Evolutionary conservation across 1,284 basidiomycete genomes (phyloP).

Genomic region (Boletus smithii): DNA sequence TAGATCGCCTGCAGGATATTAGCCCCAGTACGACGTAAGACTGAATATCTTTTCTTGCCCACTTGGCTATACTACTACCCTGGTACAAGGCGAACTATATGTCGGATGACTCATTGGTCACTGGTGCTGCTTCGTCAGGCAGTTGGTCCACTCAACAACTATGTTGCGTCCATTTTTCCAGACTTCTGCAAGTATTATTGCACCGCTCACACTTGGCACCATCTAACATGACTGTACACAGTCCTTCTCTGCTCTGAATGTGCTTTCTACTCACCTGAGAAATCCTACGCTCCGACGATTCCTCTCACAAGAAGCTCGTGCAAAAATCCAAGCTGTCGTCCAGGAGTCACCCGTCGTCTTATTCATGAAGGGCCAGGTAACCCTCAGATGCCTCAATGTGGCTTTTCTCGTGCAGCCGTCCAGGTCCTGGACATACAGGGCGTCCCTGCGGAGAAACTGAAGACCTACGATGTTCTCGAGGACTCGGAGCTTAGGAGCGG

Average conservation of each 20-base stretch:
- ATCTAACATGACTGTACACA: conserved; percentile 11
- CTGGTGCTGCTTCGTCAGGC: no score
- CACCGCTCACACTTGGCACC: no score
- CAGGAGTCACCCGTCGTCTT: conserved; percentile 62
- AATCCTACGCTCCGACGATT: conserved; percentile 33
- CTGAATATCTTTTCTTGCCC: no score
- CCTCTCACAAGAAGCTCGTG: conserved; percentile 44
- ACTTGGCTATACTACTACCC: no score
- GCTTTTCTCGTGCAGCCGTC: conserved; percentile 91
- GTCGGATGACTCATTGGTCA: no score
- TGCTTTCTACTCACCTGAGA: conserved; percentile 4
- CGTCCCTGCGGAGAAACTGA: conserved; percentile 75
- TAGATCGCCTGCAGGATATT: no score
- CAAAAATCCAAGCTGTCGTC: conserved; percentile 47
- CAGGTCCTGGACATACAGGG: conserved; percentile 90
- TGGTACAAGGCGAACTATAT: no score
- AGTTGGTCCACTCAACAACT: conserved; percentile 8
- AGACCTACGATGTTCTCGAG: conserved; percentile 88
- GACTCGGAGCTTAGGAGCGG: conserved; percentile 79
- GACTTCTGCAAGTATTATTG: conserved; percentile 15
- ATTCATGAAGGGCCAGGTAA: conserved; percentile 93
- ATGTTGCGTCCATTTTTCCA: conserved; percentile 38
- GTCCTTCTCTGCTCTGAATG: conserved; percentile 23
- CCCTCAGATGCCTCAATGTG: conserved; percentile 83
- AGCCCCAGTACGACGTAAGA: no score